Conservation (phyloP, 1,284 basidiomycete genomes). For the Earliella scabrosa region DNA sequence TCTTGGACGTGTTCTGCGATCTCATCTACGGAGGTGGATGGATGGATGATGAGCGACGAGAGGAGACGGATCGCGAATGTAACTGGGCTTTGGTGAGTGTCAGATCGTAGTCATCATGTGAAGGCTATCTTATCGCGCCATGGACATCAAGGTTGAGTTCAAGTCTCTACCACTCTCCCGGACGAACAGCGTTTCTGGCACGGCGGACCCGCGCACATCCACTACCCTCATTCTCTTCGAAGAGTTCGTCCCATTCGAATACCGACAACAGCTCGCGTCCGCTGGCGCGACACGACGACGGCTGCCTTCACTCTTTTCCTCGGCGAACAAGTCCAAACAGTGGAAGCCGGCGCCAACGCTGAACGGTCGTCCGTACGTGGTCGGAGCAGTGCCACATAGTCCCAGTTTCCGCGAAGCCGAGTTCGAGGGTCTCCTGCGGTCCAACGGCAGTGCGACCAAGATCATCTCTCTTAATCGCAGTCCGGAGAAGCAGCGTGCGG, state of each 20-base stretch:
- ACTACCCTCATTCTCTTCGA: conserved; percentile 80
- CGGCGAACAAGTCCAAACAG: conserved; percentile 47
- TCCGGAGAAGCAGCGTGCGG: conserved; percentile 26
- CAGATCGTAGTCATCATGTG: not conserved
- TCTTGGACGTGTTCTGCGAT: conserved; percentile 88
- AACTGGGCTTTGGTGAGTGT: conserved; percentile 87
- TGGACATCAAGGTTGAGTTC: conserved; percentile 72
- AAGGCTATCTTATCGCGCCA: not conserved
- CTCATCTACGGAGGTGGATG: conserved; percentile 81
- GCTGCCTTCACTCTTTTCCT: conserved; percentile 42
- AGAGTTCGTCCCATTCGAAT: conserved; percentile 87
- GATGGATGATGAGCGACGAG: conserved; percentile 75
- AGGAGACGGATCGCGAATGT: conserved; percentile 80
- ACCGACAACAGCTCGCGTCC: conserved; percentile 73
- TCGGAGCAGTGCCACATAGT: conserved; percentile 68
- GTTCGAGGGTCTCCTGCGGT: conserved; percentile 77
- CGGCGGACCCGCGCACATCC: conserved; percentile 56
- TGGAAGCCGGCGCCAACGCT: conserved; percentile 81
- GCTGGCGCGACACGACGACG: conserved; percentile 37
- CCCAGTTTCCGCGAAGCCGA: conserved; percentile 71
- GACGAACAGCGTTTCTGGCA: conserved; percentile 33
- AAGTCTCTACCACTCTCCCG: conserved; percentile 63
- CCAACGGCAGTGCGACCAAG: conserved; percentile 58
- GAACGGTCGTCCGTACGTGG: conserved; percentile 74
- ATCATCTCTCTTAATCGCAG: conserved; percentile 52